Evolutionary conservation across 306 rosid species (phyloP).

Genomic region (Rosa chinensis): DNA sequence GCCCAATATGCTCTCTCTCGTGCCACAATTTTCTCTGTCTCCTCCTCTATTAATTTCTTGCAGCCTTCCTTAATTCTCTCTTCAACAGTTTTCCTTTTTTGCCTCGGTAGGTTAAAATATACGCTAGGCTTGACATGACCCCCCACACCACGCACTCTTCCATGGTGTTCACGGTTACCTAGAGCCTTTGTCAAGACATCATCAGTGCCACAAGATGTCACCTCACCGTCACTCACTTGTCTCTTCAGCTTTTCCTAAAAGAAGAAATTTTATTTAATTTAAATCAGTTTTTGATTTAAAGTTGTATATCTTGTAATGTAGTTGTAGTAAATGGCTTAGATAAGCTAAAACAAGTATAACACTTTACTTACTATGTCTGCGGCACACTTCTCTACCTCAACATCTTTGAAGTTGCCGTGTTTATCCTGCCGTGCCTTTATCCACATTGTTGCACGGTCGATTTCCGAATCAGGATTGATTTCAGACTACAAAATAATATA

Average conservation of each 20-base stretch:
- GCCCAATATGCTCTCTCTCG: too few relatives aligned
- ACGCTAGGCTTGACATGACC: background rate
- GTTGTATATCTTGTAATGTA: too few relatives aligned
- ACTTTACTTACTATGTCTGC: too few relatives aligned
- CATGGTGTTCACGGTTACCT: background rate
- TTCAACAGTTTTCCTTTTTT: background rate
- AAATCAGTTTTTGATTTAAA: too few relatives aligned
- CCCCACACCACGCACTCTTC: background rate
- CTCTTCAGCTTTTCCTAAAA: background rate
- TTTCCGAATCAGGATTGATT: too few relatives aligned
- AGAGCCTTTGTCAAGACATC: background rate
- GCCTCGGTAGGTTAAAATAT: background rate
- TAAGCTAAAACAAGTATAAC: too few relatives aligned
- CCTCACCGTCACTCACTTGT: background rate
- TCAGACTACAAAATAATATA: too few relatives aligned
- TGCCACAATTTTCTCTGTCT: too few relatives aligned
- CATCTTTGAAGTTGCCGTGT: background rate
- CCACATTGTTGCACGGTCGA: background rate
- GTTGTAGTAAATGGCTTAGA: too few relatives aligned
- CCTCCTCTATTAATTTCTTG: too few relatives aligned
- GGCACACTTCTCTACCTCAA: background rate
- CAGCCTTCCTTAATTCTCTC: background rate
- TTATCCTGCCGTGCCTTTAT: background rate
- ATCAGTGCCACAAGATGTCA: background rate
- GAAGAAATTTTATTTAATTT: too few relatives aligned